Evolutionary conservation across 495 filamentous ascomycete genomes (phyloP), one percentile per base, ranked within the genome.

Genomic region (Umbilicaria muhlenbergii): DNA sequence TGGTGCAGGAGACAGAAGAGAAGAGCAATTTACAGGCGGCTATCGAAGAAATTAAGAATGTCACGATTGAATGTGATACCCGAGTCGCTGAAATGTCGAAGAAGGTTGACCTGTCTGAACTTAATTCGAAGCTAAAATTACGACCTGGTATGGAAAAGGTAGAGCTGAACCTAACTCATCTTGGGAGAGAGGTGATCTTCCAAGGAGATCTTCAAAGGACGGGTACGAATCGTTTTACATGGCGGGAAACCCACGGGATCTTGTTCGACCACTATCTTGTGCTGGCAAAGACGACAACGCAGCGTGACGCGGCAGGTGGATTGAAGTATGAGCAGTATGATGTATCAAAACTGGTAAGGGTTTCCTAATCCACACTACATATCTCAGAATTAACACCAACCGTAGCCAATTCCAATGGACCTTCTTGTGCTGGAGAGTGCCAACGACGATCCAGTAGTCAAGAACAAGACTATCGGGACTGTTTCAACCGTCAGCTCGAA

Each of bases 251-350:
- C 0, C 86, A 93, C 58, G 86, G 83, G 10, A 73, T 99, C 36
- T 71, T 99, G 1, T 94, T 99, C 51, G 91, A 99, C 50, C 86
- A 99, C 60, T 99, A 94, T 56, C 67, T 99, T 17, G 86, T 99
- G 34, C 63, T 99, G 39, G 83, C 91, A 12, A 99, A 99, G 64
- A 70, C 74, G 5, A 70, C 87, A 17, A 60, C 69, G 3, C 67
- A 75, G 16, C 70, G 77, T 47, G 86, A 93, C 48, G 66, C 68
- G 17, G 60, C 71, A 34, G 69, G 71, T 11, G 73, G 75, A 4
- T 67, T 73, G 43, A 87, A 82, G 52, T 79, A 81, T 39, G 89
- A 89, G 63, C 79, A 77, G 51, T 99, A 88, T 46, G 91, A 99
- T 60, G 88, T 99, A 11, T 95, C 88, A 2, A 91, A 92, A 62